Percentiles rank a stretch among this genome's conserved stretches.
These are phyloP conservation scores for Barnettozyma hawaiiensis DNA, from an alignment of 1,139 yeast genomes.

Conservation along the genomic window DNA sequence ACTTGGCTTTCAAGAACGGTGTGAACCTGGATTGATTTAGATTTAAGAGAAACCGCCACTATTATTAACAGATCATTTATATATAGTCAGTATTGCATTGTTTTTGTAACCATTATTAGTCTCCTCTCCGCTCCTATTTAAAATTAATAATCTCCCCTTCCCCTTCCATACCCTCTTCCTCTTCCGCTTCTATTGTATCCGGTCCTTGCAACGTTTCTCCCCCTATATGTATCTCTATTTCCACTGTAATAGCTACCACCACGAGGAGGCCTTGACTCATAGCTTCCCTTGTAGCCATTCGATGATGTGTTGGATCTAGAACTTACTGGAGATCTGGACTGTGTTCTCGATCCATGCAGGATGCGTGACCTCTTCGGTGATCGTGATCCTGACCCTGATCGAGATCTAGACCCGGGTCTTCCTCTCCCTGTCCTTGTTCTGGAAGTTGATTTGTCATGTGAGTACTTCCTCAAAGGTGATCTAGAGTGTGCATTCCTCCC, in stretches of 20 bases:
- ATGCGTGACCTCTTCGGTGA: neutral
- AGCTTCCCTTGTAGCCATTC: neutral
- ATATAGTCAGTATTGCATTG: neutral
- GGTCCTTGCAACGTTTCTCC: neutral
- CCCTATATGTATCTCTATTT: neutral
- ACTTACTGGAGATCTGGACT: neutral
- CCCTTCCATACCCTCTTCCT: conserved; percentile 6
- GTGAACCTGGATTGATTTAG: neutral
- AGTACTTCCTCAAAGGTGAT: conserved; percentile 9
- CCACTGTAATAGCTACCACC: neutral
- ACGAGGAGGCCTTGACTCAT: neutral
- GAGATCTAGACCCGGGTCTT: conserved; percentile 5
- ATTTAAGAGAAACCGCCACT: neutral
- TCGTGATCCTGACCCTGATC: conserved; percentile 3
- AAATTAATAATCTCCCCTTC: neutral
- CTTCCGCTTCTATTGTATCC: conserved; percentile 7
- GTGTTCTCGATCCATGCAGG: conserved; percentile 5
- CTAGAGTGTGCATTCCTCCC: neutral
- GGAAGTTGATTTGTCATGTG: conserved; percentile 10
- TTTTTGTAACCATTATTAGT: too few species aligned
- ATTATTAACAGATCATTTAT: neutral
- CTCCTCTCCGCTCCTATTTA: neutral
- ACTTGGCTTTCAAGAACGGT: conserved; percentile 5
- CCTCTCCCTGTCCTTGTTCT: neutral
- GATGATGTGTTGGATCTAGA: neutral